A percentile compares a stretch with the other conserved stretches of the same genome.
phyloP scores from a whole-genome alignment of 768 basidiomycete genomes.

The Postia placenta region DNA sequence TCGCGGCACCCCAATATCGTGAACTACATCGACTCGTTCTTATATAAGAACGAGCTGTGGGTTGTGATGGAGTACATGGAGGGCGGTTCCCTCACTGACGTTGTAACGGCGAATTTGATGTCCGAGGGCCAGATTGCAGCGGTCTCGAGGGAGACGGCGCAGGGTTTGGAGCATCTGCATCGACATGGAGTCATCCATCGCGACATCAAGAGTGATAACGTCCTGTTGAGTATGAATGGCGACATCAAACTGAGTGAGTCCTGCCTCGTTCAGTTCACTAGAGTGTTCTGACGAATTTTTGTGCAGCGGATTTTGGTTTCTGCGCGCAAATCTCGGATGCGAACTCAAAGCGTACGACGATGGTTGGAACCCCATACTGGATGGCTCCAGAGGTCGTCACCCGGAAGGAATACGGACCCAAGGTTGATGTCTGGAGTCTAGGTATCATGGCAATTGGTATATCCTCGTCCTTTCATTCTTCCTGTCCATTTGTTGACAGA shows the following conservation, averaged over 20 bases:
- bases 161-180: constrained; percentile 93
- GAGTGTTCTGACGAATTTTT: neutral
- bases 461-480: constrained; percentile 15
- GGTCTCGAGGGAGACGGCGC: constrained; percentile 86
- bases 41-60: constrained; percentile 98
- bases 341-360: constrained; percentile 89
- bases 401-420: constrained; percentile 94
- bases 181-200: constrained; percentile 96
- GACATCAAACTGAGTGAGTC: constrained; percentile 97
- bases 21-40: constrained; percentile 98
- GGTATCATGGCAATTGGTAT: constrained; percentile 95
- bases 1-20: constrained; percentile 98
- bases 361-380: constrained; percentile 99
- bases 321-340: constrained; percentile 93
- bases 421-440: constrained; percentile 97
- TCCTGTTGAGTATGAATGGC: constrained; percentile 84
- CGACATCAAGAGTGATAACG: constrained; percentile 99
- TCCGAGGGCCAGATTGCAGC: constrained; percentile 98
- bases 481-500: constrained; percentile 4
- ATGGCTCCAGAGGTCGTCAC: constrained; percentile 99
- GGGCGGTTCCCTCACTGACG: constrained; percentile 90
- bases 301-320: constrained; percentile 94
- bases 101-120: constrained; percentile 94
- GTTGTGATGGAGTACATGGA: constrained; percentile 99
- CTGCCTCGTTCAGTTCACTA: neutral